A percentile compares a stretch with the other conserved stretches of the same genome.
phyloP scores from a whole-genome alignment of 371 early-diverging fungal species.

The Massospora cicadina region DNA sequence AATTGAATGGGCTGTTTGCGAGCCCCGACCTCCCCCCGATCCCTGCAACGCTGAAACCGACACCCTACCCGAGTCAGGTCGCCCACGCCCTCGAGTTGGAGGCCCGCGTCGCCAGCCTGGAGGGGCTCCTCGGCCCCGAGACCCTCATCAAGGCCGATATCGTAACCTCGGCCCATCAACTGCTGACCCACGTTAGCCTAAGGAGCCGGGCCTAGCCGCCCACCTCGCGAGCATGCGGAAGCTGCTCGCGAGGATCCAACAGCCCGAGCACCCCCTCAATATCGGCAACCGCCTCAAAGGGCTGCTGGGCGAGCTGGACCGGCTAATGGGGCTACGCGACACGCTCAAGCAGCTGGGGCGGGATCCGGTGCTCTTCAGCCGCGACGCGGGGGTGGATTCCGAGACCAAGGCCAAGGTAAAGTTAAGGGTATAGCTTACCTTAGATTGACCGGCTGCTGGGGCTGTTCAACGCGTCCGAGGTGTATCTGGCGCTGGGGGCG shows the following conservation, averaged over 20 bases:
- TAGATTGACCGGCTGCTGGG: conserved; percentile 4
- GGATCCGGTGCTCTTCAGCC: not conserved
- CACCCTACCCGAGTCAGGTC: not conserved
- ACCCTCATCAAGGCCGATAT: conserved; percentile 7
- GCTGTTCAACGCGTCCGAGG: not conserved
- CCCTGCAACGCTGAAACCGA: not conserved
- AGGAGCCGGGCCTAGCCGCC: not conserved
- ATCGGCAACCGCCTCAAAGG: conserved; percentile 1
- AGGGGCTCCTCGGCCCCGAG: conserved; percentile 7
- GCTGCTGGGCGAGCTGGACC: conserved; percentile 4
- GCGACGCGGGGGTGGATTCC: not conserved
- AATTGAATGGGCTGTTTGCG: not conserved
- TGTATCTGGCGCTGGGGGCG: not conserved
- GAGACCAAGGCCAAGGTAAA: conserved; percentile 9
- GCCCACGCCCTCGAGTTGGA: conserved; percentile 5
- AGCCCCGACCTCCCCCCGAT: not conserved
- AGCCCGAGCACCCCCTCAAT: not conserved
- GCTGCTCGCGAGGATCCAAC: not conserved
- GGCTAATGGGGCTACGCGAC: not conserved
- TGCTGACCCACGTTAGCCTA: not conserved
- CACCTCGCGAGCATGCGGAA: not conserved
- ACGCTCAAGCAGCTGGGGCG: not conserved
- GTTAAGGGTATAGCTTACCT: not conserved
- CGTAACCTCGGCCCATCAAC: not conserved
- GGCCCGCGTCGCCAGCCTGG: conserved; percentile 8